These are phyloP conservation scores for Lecanicillium sp. DNA, from an alignment of 2,329 filamentous ascomycete species.

Conservation along the genomic window DNA sequence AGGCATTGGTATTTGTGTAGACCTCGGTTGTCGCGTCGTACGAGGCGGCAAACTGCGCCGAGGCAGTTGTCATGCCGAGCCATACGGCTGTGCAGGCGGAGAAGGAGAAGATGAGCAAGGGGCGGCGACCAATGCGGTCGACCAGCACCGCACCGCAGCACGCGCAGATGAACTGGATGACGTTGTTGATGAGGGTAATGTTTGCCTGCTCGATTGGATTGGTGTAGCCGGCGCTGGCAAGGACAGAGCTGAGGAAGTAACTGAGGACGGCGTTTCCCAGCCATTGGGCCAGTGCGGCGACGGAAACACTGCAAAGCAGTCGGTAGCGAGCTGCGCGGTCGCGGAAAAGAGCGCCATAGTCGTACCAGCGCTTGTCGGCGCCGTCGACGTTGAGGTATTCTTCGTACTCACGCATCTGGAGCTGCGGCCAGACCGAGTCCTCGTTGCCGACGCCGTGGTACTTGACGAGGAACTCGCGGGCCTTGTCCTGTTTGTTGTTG, in stretches of 20 bases:
- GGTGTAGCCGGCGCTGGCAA: conserved; percentile 37
- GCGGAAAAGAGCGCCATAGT: conserved; percentile 37
- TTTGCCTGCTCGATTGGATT: conserved; percentile 31
- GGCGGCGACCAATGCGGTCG: conserved; percentile 39
- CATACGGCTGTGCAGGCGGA: conserved; percentile 40
- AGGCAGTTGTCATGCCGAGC: conserved; percentile 41
- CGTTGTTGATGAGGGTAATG: conserved; percentile 36
- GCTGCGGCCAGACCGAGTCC: conserved; percentile 21
- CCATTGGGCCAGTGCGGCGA: conserved; percentile 35
- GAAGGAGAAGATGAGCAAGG: conserved; percentile 43
- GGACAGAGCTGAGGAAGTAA: conserved; percentile 39
- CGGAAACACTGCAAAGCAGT: conserved; percentile 32
- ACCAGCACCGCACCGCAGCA: conserved; percentile 20
- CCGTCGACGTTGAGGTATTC: conserved; percentile 35
- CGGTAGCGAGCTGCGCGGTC: conserved; percentile 31
- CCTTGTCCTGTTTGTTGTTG: conserved; percentile 21
- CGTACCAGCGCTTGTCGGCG: conserved; percentile 40
- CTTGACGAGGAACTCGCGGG: conserved; percentile 23
- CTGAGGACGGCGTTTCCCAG: conserved; percentile 28
- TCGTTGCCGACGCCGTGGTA: conserved; percentile 37
- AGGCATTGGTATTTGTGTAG: conserved; percentile 23
- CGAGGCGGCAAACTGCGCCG: conserved; percentile 27
- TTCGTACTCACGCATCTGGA: conserved; percentile 36
- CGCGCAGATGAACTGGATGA: conserved; percentile 33
- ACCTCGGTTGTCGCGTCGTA: conserved; percentile 19